These are phyloP conservation scores for Noccaea caerulescens DNA, from an alignment of 345 rosid species.

Conservation along the genomic window DNA sequence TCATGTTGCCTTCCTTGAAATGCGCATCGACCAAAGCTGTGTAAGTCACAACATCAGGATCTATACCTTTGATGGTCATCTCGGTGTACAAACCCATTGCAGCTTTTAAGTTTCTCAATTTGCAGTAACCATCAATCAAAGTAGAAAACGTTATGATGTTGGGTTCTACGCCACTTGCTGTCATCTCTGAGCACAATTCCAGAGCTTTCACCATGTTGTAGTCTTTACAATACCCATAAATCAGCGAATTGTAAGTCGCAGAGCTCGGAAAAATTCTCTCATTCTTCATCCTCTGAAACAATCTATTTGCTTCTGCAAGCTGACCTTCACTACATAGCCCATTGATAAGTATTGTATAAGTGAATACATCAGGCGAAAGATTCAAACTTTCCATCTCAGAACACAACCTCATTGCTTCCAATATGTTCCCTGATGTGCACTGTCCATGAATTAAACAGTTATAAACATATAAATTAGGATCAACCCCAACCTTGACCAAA, in stretches of 20 bases:
- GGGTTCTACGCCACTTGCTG: constrained; percentile 53
- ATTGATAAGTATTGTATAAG: constrained; percentile 63
- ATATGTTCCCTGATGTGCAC: constrained; percentile 49
- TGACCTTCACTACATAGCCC: constrained; percentile 48
- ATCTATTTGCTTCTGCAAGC: constrained; percentile 50
- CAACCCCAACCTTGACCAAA: constrained; percentile 62
- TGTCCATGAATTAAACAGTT: constrained; percentile 65
- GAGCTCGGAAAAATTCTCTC: constrained; percentile 55
- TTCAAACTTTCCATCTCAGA: constrained; percentile 55
- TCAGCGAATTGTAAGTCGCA: constrained; percentile 60
- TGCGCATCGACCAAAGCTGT: constrained; percentile 68
- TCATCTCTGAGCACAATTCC: constrained; percentile 65
- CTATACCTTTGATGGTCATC: constrained; percentile 63
- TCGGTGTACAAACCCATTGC: constrained; percentile 62
- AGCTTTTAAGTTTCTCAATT: constrained; percentile 56
- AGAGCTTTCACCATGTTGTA: constrained; percentile 60
- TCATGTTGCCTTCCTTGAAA: constrained; percentile 59
- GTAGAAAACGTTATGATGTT: constrained; percentile 60
- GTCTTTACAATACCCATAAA: constrained; percentile 63
- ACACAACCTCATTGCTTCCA: constrained; percentile 52
- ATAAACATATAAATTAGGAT: constrained; percentile 61
- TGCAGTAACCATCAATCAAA: constrained; percentile 69
- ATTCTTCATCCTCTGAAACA: constrained; percentile 56
- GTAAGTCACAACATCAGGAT: constrained; percentile 66
- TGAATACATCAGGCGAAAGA: constrained; percentile 59